Base-by-base conservation (phyloP, 2,329 filamentous ascomycete species). In the Leptographium flavum region DNA sequence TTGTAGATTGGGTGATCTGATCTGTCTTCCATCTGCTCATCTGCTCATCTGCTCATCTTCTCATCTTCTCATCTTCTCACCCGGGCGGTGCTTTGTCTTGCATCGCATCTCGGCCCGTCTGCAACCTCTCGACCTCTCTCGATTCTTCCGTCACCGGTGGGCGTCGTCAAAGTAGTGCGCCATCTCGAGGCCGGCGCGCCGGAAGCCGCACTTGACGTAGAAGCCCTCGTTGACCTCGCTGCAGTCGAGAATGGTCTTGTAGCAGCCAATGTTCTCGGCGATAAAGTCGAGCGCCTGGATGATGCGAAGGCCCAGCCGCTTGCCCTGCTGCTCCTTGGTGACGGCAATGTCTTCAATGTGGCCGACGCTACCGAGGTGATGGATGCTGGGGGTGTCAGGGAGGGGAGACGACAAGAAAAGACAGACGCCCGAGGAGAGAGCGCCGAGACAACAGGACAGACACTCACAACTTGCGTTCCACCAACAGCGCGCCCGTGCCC, bases 281-380 rank as follows among this genome's bases (percentile, higher is more conserved):
- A 96, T 80, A 60, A 74, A 83, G 64, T 96, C 88, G 58, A 98
- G 73, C 8, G 90, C 87, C 67, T 96, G 86, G 57, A 96, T 96
- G 54, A 96, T 82, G 54, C 87, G 76, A 58, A 95, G 68, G 5
- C 92, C 92, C 37, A 96, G 72, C 68, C 94, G 95, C 76, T 96
- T 95, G 55, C 92, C 92, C 65, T 96, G 92, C 67, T 96, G 87
- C 56, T 93, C 85, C 66, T 88, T 87, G 52, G 85, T 80, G 32
- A 98, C 88, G 17, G 90, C 88, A 60, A 98, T 95, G 61, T 98
- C 92, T 64, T 96, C 92, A 63, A 96, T 95, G 65, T 96, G 92
- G 13, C 90, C 92, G 23, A 95, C 90, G 21, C 81, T 68, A 42
- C 85, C 85, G 38, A 92, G 74, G 54, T 76, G 77, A 62, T 90